These are phyloP conservation scores for Amoebophrya sp. DNA, from an alignment of 169 alveolate species.

Conservation along the genomic window DNA sequence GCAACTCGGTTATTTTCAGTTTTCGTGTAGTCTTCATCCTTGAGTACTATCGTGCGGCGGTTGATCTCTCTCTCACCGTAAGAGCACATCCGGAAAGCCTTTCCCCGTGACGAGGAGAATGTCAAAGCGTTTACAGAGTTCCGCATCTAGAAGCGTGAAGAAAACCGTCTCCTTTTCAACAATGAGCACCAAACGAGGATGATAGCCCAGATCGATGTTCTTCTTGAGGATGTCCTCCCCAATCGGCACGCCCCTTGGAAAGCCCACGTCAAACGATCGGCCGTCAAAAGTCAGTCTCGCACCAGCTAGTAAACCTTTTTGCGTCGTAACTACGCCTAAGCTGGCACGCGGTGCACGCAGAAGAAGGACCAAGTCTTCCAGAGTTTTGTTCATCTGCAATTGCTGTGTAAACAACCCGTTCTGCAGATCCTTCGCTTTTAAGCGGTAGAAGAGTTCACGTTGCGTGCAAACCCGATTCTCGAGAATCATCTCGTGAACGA, in stretches of 20 bases:
- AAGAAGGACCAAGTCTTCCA: not conserved
- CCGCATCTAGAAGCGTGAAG: not conserved
- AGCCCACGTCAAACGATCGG: not conserved
- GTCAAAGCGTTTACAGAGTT: not conserved
- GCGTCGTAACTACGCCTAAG: not conserved
- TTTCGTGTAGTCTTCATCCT: too few species aligned
- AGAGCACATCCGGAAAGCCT: not conserved
- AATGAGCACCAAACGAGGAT: not conserved
- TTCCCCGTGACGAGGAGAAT: not conserved
- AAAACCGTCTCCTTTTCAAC: not conserved
- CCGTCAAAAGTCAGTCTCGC: not conserved
- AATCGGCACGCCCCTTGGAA: conserved; percentile 6
- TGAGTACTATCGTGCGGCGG: too few species aligned
- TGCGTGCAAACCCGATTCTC: not conserved
- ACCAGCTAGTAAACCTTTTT: not conserved
- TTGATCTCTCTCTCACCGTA: too few species aligned
- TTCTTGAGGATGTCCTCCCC: not conserved
- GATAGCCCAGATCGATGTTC: not conserved
- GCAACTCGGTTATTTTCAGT: too few species aligned
- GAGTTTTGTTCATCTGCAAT: not conserved
- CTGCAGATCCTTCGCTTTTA: not conserved
- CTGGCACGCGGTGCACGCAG: not conserved
- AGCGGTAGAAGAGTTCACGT: not conserved
- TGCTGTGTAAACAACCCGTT: not conserved
- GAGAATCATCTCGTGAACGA: not conserved